phyloP scores from a whole-genome alignment of 2,329 filamentous ascomycete genomes.

The Juglanconis sp. region DNA sequence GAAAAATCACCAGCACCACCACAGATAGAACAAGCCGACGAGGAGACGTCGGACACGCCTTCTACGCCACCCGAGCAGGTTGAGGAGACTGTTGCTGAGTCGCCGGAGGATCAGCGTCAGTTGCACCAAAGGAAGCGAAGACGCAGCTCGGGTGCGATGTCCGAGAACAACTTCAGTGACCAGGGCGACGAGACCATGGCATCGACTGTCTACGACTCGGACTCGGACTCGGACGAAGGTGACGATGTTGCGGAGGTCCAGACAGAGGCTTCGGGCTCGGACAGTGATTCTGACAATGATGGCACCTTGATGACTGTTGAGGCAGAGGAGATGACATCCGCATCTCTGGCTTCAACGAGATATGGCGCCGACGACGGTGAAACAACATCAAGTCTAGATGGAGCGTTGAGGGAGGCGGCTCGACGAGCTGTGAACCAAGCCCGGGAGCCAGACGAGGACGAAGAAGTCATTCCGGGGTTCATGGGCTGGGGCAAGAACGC shows the following conservation, averaged over 20 bases:
- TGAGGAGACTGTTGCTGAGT: slow-evolving; percentile 55
- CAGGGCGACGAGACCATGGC: slow-evolving; percentile 59
- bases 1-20: slow-evolving; percentile 25
- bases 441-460: slow-evolving; percentile 52
- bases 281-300: slow-evolving; percentile 60
- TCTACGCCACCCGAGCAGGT: slow-evolving; percentile 61
- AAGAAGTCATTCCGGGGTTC: slow-evolving; percentile 72
- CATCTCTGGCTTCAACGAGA: slow-evolving; percentile 60
- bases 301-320: slow-evolving; percentile 82
- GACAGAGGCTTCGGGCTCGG: slow-evolving; percentile 44
- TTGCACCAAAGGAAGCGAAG: slow-evolving; percentile 60
- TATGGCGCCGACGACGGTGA: slow-evolving; percentile 52
- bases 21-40: slow-evolving; percentile 31
- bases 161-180: slow-evolving; percentile 57
- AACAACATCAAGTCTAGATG: slow-evolving; percentile 72
- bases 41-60: slow-evolving; percentile 53
- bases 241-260: slow-evolving; percentile 55
- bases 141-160: slow-evolving; percentile 64
- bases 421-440: slow-evolving; percentile 71
- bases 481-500: slow-evolving; percentile 66
- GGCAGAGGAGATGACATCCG: slow-evolving; percentile 71
- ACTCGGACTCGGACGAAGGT: slow-evolving; percentile 58
- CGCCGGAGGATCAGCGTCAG: slow-evolving; percentile 63
- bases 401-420: slow-evolving; percentile 72
- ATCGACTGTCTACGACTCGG: slow-evolving; percentile 75